Percentiles rank a stretch among this genome's conserved stretches.
Evolutionary conservation across 2,329 filamentous ascomycete species (phyloP).

Genomic region (Talaromyces sp.): DNA sequence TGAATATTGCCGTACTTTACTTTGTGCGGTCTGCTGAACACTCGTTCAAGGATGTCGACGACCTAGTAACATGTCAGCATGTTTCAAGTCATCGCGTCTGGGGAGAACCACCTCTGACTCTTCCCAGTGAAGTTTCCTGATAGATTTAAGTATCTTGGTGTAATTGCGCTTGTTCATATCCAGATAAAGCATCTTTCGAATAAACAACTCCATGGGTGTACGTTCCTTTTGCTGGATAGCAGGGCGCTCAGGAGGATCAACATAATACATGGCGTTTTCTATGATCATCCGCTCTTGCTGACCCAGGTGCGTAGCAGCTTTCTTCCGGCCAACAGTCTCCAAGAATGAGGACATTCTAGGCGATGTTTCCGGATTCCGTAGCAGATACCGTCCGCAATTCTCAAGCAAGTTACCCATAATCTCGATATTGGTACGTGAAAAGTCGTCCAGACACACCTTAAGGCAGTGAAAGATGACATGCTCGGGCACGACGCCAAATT

Average conservation of each 20-base stretch:
- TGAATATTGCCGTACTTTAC: conserved; percentile 98
- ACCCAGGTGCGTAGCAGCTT: conserved; percentile 88
- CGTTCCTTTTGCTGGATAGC: conserved; percentile 96
- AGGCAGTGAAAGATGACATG: conserved; percentile 98
- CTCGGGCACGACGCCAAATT: conserved; percentile 96
- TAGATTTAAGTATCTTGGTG: conserved; percentile 88
- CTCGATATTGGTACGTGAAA: conserved; percentile 98
- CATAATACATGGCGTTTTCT: conserved; percentile 96
- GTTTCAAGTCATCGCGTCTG: background rate
- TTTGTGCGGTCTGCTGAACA: conserved; percentile 94
- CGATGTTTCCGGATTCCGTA: conserved; percentile 87
- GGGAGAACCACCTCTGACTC: conserved; percentile 64
- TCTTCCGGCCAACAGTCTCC: conserved; percentile 93
- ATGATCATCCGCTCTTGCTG: conserved; percentile 97
- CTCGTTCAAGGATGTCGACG: conserved; percentile 74
- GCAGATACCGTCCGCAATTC: conserved; percentile 90
- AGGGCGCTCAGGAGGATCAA: conserved; percentile 88
- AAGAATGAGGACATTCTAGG: conserved; percentile 92
- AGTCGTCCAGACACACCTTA: conserved; percentile 95
- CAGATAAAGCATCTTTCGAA: conserved; percentile 86
- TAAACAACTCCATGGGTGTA: conserved; percentile 86
- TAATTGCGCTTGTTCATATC: conserved; percentile 94
- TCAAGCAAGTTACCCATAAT: conserved; percentile 95
- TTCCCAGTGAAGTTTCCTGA: conserved; percentile 96
- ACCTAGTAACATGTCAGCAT: conserved; percentile 48